Conservation (phyloP, 2,329 filamentous ascomycete genomes). For the Neofusicoccum ribis region DNA sequence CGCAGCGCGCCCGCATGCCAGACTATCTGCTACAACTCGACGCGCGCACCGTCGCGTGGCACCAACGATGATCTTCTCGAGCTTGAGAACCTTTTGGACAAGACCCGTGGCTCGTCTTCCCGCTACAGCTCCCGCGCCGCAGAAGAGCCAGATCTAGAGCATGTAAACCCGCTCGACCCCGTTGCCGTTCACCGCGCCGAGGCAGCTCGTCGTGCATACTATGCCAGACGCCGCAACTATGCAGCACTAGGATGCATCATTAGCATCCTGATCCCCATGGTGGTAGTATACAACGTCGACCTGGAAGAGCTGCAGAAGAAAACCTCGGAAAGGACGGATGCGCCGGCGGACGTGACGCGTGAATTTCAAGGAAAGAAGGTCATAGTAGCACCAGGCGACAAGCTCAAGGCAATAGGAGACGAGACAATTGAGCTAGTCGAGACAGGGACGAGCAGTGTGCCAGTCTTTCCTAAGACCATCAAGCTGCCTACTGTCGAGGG, state of each 20-base stretch:
- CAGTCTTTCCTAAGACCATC: conserved; percentile 74
- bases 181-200: conserved; percentile 38
- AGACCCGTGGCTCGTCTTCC: neutral
- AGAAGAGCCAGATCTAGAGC: conserved; percentile 13
- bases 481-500: conserved; percentile 53
- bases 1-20: conserved; percentile 22
- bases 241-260: conserved; percentile 35
- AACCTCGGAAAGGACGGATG: conserved; percentile 26
- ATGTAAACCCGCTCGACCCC: conserved; percentile 26
- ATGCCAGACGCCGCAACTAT: conserved; percentile 33
- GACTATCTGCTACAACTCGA: conserved; percentile 20
- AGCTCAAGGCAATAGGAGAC: conserved; percentile 45
- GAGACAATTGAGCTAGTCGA: conserved; percentile 70
- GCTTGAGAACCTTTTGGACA: conserved; percentile 5
- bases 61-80: neutral
- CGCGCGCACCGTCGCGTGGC: neutral
- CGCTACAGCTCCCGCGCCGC: conserved; percentile 8
- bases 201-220: conserved; percentile 30
- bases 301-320: conserved; percentile 23
- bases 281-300: conserved; percentile 36
- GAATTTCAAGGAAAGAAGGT: conserved; percentile 56
- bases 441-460: conserved; percentile 78
- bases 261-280: conserved; percentile 39
- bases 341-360: conserved; percentile 28
- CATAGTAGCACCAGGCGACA: conserved; percentile 62